These are phyloP conservation scores for Ascochyta koolunga DNA, from an alignment of 2,329 filamentous ascomycete genomes.

Conservation along the genomic window DNA sequence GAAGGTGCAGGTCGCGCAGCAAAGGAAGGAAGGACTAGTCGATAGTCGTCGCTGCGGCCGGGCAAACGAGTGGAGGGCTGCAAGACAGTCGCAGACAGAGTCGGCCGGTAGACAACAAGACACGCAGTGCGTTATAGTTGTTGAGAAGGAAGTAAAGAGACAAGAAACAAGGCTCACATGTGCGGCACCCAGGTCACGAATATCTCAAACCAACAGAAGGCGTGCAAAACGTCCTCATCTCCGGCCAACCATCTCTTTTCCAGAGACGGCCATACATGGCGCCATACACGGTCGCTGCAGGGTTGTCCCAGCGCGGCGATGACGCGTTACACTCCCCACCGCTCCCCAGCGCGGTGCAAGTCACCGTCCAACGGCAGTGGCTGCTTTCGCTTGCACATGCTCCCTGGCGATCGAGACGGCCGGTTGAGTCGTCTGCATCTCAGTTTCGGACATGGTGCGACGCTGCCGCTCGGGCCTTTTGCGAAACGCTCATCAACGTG, in stretches of 20 bases:
- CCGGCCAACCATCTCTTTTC: slow-evolving; percentile 5
- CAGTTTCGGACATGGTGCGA: slow-evolving; percentile 16
- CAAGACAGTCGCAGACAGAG: slow-evolving; percentile 8
- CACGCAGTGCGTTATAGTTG: not conserved
- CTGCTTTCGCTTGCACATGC: slow-evolving; percentile 1
- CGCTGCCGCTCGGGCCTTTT: slow-evolving; percentile 11
- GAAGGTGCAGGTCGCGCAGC: slow-evolving; percentile 2
- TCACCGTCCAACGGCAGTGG: not conserved
- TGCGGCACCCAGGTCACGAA: slow-evolving; percentile 1
- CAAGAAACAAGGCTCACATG: slow-evolving; percentile 10
- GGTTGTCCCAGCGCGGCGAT: slow-evolving; percentile 12
- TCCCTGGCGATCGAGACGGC: slow-evolving; percentile 9
- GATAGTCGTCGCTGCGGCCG: slow-evolving; percentile 7
- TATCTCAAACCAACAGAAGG: slow-evolving; percentile 9
- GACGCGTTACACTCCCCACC: slow-evolving; percentile 14
- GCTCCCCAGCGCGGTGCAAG: not conserved
- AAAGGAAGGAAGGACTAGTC: slow-evolving; percentile 6
- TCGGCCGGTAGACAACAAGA: not conserved
- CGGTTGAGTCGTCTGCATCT: not conserved
- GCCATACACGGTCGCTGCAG: slow-evolving; percentile 10
- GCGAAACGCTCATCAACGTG: slow-evolving; percentile 14
- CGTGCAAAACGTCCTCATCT: slow-evolving; percentile 9
- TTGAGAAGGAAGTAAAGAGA: not conserved
- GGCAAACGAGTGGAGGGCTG: not conserved
- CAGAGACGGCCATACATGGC: slow-evolving; percentile 1